Evolutionary conservation across 2,329 filamentous ascomycete species (phyloP).

Genomic region (Verticillium longisporum): DNA sequence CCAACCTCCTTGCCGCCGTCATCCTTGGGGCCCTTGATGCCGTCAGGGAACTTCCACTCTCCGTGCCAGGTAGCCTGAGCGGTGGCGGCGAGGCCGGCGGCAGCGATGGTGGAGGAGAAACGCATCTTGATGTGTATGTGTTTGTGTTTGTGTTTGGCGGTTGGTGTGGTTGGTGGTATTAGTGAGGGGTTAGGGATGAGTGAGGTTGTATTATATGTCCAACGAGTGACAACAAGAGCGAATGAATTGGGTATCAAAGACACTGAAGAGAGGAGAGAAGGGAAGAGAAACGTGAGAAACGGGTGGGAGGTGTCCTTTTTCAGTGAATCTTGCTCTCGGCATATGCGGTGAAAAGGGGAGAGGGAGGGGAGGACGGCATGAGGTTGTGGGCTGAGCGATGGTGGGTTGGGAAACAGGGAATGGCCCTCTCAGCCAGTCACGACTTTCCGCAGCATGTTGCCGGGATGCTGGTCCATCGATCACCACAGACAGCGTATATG

Average conservation of each 20-base stretch:
- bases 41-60: constrained; percentile 13
- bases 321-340: constrained; percentile 1
- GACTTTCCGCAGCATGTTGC: background rate
- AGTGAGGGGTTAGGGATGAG: background rate
- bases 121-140: constrained; percentile 8
- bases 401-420: background rate
- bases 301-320: constrained; percentile 8
- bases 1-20: constrained; percentile 10
- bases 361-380: background rate
- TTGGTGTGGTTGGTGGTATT: background rate
- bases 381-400: background rate
- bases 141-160: background rate
- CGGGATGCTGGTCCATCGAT: background rate
- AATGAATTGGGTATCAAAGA: constrained; percentile 15
- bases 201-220: constrained; percentile 1
- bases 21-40: constrained; percentile 10
- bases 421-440: background rate
- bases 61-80: constrained; percentile 10
- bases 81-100: constrained; percentile 10
- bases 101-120: constrained; percentile 8
- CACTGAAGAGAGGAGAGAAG: constrained; percentile 9
- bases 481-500: background rate
- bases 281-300: background rate
- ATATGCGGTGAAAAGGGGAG: background rate
- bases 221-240: constrained; percentile 13